Conservation (phyloP, 495 filamentous ascomycete species). For the Cryomyces minteri region DNA sequence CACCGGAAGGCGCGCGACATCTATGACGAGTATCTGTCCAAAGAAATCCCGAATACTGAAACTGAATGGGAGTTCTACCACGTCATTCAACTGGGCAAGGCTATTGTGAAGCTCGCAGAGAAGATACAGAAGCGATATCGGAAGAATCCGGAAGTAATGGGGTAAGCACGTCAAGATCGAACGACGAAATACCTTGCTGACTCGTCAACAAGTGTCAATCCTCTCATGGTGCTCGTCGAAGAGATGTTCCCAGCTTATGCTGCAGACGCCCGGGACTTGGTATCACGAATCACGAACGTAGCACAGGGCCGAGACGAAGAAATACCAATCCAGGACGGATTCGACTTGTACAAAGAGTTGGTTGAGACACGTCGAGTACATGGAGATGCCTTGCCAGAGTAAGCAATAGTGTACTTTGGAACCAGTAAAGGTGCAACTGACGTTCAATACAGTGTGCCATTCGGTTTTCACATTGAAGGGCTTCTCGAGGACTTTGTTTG, state of each 20-base stretch:
- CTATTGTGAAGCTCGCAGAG: constrained; percentile 61
- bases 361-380: constrained; percentile 69
- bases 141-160: constrained; percentile 78
- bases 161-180: constrained; percentile 24
- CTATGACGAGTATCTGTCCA: constrained; percentile 53
- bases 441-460: constrained; percentile 25
- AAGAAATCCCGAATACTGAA: constrained; percentile 53
- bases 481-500: constrained; percentile 82
- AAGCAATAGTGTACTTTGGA: constrained; percentile 7
- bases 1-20: constrained; percentile 50
- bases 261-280: constrained; percentile 65
- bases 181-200: background rate
- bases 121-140: constrained; percentile 83
- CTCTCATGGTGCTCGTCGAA: constrained; percentile 59
- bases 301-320: constrained; percentile 51
- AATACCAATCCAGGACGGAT: constrained; percentile 74
- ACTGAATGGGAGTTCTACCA: constrained; percentile 73
- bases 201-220: constrained; percentile 36
- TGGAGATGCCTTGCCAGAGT: constrained; percentile 45
- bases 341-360: constrained; percentile 79
- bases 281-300: constrained; percentile 57
- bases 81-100: constrained; percentile 72
- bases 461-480: constrained; percentile 73
- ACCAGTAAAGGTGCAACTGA: background rate
- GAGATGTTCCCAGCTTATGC: constrained; percentile 80